Evolutionary conservation across 2,329 filamentous ascomycete species (phyloP).

Genomic region (Epicoccum sorghinum): DNA sequence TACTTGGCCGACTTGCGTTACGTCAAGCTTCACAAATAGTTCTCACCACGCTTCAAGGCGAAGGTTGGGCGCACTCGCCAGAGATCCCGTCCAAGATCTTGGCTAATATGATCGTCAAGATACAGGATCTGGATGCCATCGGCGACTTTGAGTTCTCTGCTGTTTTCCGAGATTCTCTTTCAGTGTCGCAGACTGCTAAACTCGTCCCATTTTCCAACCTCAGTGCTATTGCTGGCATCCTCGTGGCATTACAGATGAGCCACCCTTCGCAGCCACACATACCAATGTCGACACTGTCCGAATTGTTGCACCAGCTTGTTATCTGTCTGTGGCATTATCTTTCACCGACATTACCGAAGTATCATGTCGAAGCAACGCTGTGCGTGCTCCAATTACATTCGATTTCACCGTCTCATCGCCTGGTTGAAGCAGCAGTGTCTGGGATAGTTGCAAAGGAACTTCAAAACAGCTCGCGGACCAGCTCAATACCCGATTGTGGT

Average conservation of each 20-base stretch:
- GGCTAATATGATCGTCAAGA: conserved; percentile 43
- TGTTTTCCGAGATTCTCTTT: conserved; percentile 32
- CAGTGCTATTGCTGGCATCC: conserved; percentile 39
- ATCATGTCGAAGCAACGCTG: conserved; percentile 90
- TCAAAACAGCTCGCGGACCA: background rate
- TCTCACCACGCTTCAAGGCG: conserved; percentile 27
- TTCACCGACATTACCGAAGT: conserved; percentile 83
- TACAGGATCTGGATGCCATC: conserved; percentile 31
- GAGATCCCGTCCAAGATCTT: conserved; percentile 43
- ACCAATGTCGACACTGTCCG: conserved; percentile 58
- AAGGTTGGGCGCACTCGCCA: conserved; percentile 16
- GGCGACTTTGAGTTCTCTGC: conserved; percentile 34
- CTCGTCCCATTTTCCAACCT: conserved; percentile 36
- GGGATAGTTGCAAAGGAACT: conserved; percentile 62
- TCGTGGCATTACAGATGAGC: conserved; percentile 42
- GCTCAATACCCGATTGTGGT: conserved; percentile 58
- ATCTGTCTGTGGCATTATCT: conserved; percentile 79
- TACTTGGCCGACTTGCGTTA: conserved; percentile 38
- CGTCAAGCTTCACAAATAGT: conserved; percentile 40
- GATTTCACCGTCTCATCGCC: conserved; percentile 69
- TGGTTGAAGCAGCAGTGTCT: conserved; percentile 79
- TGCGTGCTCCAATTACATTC: conserved; percentile 86
- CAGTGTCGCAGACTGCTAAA: background rate
- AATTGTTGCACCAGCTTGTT: conserved; percentile 71
- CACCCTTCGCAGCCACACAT: conserved; percentile 35